Conservation (phyloP, 208 protist species). For the Porcisia deanei region DNA sequence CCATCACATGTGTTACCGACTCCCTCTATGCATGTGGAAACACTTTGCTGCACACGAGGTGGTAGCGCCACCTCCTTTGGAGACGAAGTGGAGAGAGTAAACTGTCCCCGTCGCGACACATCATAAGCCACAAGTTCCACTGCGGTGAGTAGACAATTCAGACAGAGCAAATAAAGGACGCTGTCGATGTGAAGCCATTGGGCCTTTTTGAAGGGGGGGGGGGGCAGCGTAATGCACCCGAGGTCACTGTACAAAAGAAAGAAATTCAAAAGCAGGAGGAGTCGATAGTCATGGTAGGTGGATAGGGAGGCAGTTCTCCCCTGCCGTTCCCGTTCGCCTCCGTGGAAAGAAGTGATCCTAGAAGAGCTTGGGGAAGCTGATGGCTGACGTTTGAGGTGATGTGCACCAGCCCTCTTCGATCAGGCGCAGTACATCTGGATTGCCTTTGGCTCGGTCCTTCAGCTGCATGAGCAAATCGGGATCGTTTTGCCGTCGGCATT, state of each 20-base stretch:
- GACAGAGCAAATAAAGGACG: not conserved
- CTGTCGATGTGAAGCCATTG: not conserved
- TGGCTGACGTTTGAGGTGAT: conserved; percentile 36
- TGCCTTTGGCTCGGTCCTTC: conserved; percentile 67
- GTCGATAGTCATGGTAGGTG: not conserved
- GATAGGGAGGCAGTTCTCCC: not conserved
- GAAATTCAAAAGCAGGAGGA: conserved; percentile 12
- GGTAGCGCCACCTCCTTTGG: not conserved
- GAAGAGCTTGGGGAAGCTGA: conserved; percentile 54
- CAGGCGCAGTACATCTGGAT: conserved; percentile 42
- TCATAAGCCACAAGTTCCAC: not conserved
- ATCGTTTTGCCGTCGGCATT: conserved; percentile 67
- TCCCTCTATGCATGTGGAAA: not conserved
- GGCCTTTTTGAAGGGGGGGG: not conserved
- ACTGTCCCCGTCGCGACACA: not conserved
- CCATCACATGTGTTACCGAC: not conserved
- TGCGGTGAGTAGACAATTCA: not conserved
- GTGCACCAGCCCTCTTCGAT: conserved; percentile 81
- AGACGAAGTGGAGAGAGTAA: not conserved
- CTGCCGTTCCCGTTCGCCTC: conserved; percentile 1
- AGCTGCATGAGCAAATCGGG: conserved; percentile 62
- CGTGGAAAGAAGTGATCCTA: not conserved
- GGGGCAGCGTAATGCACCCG: not conserved
- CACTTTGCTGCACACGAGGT: not conserved
- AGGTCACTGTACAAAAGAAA: not conserved